Conservation (phyloP, 257 asterid species). For the Fraxinus excelsior region DNA sequence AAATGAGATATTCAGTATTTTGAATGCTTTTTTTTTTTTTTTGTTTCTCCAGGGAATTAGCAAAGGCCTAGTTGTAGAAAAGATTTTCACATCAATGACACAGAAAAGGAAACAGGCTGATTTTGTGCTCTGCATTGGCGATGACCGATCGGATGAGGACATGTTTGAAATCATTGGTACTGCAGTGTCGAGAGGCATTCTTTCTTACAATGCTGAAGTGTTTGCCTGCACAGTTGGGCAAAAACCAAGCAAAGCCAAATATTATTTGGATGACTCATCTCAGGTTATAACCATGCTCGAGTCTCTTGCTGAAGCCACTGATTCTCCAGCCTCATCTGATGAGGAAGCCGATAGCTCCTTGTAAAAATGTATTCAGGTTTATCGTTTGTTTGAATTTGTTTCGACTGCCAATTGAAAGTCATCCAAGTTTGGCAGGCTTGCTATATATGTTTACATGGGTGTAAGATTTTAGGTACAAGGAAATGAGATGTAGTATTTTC, state of each 20-base stretch:
- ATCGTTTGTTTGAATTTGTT: constrained; percentile 3
- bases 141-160: constrained; percentile 53
- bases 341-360: constrained; percentile 19
- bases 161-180: constrained; percentile 24
- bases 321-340: constrained; percentile 23
- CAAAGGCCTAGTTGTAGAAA: constrained; percentile 58
- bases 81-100: constrained; percentile 43
- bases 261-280: constrained; percentile 25
- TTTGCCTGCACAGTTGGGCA: constrained; percentile 28
- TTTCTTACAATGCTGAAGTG: constrained; percentile 13
- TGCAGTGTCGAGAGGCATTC: constrained; percentile 17
- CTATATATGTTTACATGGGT: not conserved
- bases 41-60: constrained; percentile 39
- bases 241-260: constrained; percentile 29
- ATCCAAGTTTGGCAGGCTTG: not conserved
- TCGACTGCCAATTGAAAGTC: not conserved
- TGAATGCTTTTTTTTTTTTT: not conserved
- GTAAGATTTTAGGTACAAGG: not conserved
- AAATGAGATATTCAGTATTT: not conserved
- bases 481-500: not conserved
- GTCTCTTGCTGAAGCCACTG: constrained; percentile 28
- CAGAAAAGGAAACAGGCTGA: constrained; percentile 46
- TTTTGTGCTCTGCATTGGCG: constrained; percentile 62
- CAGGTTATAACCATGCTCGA: constrained; percentile 23
- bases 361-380: not conserved